Evolutionary conservation across 371 early-diverging fungal genomes (phyloP), one percentile per base, ranked within the genome.

Genomic region (Mortierella sp.): DNA sequence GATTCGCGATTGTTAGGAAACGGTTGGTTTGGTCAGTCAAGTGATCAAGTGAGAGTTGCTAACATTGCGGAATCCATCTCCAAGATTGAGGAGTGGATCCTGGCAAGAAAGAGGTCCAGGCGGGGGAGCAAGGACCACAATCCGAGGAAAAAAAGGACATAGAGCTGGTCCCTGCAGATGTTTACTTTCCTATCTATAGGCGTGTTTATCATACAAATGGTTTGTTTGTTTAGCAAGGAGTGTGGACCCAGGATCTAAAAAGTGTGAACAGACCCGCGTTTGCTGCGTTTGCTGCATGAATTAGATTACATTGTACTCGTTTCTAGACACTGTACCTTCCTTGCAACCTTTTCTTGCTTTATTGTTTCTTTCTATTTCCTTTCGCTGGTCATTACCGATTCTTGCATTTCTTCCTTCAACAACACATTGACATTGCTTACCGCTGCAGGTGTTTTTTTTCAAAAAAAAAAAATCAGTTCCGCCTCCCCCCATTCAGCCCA

Each of bases 211-310:
- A 35, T 35, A 58, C 59, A 26, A 58, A 58, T 30, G 11, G 16
- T 32, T 58, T 32, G 59, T 58, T 58, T 58, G 35, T 58, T 58
- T 58, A 58, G 59, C 2, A 58, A 14, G 59, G 32, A 30, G 32
- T 28, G 57, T 8, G 35, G 35, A 35, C n/a, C n/a, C n/a, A 52
- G 52, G 52, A 8, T 52, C 24, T 16, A n/a, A n/a, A n/a, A n/a
- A 30, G 32, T 28, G 57, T 8, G 35, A 8, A 35, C 55, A 54
- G 55, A 54, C 55, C 35, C 35, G 35, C 35, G 35, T 35, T 35
- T 5, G 18, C 52, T 8, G 5, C 24, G 5, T 52, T 54, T 16
- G n/a, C 55, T 54, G 35, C 35, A 35, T 8, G 0, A 5, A 0
- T 35, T 35, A 35, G 35, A 35, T 8, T 35, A 35, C 35, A 35